Conservation (phyloP, 2,329 filamentous ascomycete genomes). For the Penicillium sp. region DNA sequence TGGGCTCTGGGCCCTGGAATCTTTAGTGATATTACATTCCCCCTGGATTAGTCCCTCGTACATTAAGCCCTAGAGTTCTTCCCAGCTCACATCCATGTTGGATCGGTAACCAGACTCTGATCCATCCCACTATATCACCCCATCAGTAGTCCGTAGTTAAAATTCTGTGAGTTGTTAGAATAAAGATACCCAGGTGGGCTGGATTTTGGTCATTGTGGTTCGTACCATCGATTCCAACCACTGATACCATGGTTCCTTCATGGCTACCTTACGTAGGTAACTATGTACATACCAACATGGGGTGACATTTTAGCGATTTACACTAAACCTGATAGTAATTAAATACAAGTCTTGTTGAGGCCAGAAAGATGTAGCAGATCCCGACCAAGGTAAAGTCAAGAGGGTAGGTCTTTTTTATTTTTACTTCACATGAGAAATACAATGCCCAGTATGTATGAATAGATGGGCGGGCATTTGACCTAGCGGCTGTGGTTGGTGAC, state of each 20-base stretch:
- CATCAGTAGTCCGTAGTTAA: slow-evolving; percentile 44
- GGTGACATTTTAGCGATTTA: too few species aligned
- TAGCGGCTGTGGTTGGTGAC: not conserved
- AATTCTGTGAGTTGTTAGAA: slow-evolving; percentile 5
- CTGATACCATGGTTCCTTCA: not conserved
- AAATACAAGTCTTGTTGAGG: too few species aligned
- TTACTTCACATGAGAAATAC: not conserved
- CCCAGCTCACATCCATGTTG: slow-evolving; percentile 37
- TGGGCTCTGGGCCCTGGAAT: not conserved
- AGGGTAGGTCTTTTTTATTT: not conserved
- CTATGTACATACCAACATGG: too few species aligned
- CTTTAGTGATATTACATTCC: not conserved
- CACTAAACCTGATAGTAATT: too few species aligned
- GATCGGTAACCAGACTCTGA: slow-evolving; percentile 41
- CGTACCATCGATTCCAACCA: too few species aligned
- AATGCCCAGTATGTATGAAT: not conserved
- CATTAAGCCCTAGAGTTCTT: not conserved
- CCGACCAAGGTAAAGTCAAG: too few species aligned
- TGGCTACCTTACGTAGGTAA: too few species aligned
- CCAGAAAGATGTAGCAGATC: too few species aligned
- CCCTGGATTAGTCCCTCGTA: not conserved
- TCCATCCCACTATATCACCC: slow-evolving; percentile 35
- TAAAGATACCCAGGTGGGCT: not conserved
- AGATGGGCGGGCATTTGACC: not conserved
- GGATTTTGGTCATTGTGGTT: too few species aligned